A percentile compares a stretch with the other conserved stretches of the same genome.
These are phyloP conservation scores for Triticum turgidum DNA, from an alignment of 176 grass and related monocot species.

Conservation along the genomic window DNA sequence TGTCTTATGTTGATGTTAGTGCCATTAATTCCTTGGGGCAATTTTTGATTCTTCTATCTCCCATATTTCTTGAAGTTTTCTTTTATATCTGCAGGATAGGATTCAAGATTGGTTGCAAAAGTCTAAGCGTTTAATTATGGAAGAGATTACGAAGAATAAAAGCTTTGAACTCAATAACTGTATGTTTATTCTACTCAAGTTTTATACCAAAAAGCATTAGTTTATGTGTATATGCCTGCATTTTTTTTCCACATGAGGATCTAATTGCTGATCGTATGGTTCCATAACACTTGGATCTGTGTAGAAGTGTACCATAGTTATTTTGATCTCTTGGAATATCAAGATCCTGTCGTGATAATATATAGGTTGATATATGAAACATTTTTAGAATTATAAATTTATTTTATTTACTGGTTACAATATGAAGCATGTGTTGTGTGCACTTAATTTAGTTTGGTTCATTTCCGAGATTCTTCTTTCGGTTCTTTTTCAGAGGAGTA, in stretches of 20 bases:
- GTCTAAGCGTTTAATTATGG: constrained; percentile 63
- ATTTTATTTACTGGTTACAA: constrained; percentile 12
- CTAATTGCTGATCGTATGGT: background rate
- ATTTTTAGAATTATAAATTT: background rate
- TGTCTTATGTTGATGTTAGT: constrained; percentile 1
- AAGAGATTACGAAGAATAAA: constrained; percentile 78
- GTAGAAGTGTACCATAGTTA: background rate
- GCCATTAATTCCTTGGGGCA: constrained; percentile 1
- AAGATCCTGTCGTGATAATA: background rate
- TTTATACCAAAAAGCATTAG: background rate
- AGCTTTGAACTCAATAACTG: constrained; percentile 51
- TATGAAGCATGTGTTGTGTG: background rate
- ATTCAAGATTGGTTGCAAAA: constrained; percentile 79
- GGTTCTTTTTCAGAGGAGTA: constrained; percentile 1
- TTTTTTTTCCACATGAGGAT: background rate
- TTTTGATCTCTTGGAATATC: background rate
- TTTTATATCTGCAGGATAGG: constrained; percentile 65
- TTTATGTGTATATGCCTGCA: background rate
- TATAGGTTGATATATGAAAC: background rate
- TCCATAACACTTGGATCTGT: background rate
- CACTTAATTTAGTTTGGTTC: background rate
- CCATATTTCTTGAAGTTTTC: constrained; percentile 12
- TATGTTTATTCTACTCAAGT: constrained; percentile 45
- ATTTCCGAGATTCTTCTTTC: background rate
- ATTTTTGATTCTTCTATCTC: background rate